phyloP scores from a whole-genome alignment of 192 early-diverging fungal species.

The Helicostylum pulchrum region DNA sequence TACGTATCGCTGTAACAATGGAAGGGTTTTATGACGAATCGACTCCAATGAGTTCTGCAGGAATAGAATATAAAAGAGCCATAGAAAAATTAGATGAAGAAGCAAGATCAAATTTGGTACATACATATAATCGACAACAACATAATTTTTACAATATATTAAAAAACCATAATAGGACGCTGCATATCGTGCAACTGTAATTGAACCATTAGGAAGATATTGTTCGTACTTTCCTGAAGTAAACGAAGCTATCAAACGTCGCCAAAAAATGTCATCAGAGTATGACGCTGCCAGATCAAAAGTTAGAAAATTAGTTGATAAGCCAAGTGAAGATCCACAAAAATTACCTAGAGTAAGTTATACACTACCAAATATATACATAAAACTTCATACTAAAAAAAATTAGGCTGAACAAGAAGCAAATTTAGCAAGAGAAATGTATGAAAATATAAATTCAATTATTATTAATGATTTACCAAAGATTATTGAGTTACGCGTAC shows the following conservation, averaged over 20 bases:
- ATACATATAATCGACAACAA: slow-evolving; percentile 6
- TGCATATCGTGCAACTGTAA: slow-evolving; percentile 80
- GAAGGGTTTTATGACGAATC: slow-evolving; percentile 88
- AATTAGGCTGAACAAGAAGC: slow-evolving; percentile 79
- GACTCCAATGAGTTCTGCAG: slow-evolving; percentile 68
- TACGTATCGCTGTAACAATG: slow-evolving; percentile 81
- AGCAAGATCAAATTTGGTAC: slow-evolving; percentile 73
- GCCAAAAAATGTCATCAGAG: slow-evolving; percentile 85
- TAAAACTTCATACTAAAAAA: neutral
- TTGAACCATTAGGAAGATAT: slow-evolving; percentile 87
- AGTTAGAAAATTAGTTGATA: slow-evolving; percentile 80
- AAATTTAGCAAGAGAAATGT: slow-evolving; percentile 68
- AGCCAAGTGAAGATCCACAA: slow-evolving; percentile 68
- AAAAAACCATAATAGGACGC: slow-evolving; percentile 52
- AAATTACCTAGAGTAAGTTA: slow-evolving; percentile 55
- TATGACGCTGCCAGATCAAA: slow-evolving; percentile 75
- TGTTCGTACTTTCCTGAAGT: slow-evolving; percentile 88
- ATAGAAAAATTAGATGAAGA: slow-evolving; percentile 79
- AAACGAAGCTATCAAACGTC: slow-evolving; percentile 87
- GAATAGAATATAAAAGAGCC: slow-evolving; percentile 80
- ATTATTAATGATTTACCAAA: slow-evolving; percentile 87
- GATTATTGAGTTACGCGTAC: slow-evolving; percentile 83
- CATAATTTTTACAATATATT: neutral
- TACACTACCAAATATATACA: no score
- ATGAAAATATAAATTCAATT: slow-evolving; percentile 77